Evolutionary conservation across 1,284 basidiomycete species (phyloP).

Genomic region (Mycena citricolor): DNA sequence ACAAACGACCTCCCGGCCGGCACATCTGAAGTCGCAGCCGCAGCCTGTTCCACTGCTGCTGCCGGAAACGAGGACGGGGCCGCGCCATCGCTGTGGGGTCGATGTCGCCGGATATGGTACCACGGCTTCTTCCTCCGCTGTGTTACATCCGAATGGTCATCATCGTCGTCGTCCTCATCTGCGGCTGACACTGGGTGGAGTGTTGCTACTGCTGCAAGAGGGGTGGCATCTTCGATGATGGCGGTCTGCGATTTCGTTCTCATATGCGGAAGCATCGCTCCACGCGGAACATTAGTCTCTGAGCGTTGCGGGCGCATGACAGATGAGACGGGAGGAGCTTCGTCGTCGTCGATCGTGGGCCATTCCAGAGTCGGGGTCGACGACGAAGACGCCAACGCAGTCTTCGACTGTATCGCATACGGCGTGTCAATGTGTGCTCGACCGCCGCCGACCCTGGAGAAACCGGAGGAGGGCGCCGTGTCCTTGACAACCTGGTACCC

Average conservation of each 20-base stretch:
- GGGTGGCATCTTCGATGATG: conserved; percentile 60
- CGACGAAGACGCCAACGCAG: conserved; percentile 14
- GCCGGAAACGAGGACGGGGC: conserved; percentile 29
- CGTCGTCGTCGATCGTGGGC: conserved; percentile 35
- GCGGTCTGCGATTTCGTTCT: conserved; percentile 81
- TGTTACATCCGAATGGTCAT: conserved; percentile 39
- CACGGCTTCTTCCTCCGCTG: conserved; percentile 62
- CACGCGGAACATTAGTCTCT: conserved; percentile 50
- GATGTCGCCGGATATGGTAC: conserved; percentile 60
- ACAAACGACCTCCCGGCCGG: conserved; percentile 58
- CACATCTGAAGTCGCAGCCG: conserved; percentile 29
- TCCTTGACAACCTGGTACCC: conserved; percentile 50
- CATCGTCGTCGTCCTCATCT: conserved; percentile 33
- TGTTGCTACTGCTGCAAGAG: conserved; percentile 15
- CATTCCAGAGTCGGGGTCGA: conserved; percentile 19
- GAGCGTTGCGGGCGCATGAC: conserved; percentile 42
- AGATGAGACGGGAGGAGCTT: conserved; percentile 53
- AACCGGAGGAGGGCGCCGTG: conserved; percentile 49
- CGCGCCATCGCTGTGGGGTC: conserved; percentile 58
- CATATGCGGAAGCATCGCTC: conserved; percentile 65
- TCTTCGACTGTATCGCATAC: conserved; percentile 61
- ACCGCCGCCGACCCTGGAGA: conserved; percentile 76
- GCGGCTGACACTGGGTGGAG: conserved; percentile 25
- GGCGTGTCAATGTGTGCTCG: conserved; percentile 76
- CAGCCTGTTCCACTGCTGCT: conserved; percentile 37